These are phyloP conservation scores for Entomortierella lignicola DNA, from an alignment of 192 early-diverging fungal species.

Conservation along the genomic window DNA sequence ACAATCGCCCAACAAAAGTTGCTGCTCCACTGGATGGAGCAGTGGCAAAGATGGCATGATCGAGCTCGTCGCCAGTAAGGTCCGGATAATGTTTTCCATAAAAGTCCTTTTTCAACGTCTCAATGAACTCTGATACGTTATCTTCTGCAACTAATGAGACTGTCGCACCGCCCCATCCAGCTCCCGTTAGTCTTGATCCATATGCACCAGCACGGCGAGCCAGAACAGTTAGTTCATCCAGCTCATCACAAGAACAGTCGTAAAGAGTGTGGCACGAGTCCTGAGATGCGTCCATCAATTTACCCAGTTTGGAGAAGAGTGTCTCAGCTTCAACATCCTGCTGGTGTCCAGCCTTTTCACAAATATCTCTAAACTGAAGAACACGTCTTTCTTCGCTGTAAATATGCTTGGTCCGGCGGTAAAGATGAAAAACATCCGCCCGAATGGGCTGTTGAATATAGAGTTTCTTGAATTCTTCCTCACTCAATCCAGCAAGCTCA, in stretches of 20 bases:
- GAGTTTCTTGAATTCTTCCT: conserved; percentile 60
- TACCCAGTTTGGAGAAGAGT: conserved; percentile 70
- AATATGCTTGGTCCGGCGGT: conserved; percentile 86
- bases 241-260: conserved; percentile 86
- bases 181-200: conserved; percentile 91
- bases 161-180: conserved; percentile 85
- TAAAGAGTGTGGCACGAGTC: conserved; percentile 82
- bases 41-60: conserved; percentile 64
- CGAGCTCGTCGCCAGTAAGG: conserved; percentile 58
- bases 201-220: conserved; percentile 75
- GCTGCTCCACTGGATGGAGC: conserved; percentile 63
- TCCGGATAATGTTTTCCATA: conserved; percentile 68
- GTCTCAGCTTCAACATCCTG: conserved; percentile 42
- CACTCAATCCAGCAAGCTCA: conserved; percentile 46
- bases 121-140: conserved; percentile 70
- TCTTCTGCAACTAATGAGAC: conserved; percentile 57
- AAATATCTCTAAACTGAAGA: conserved; percentile 73
- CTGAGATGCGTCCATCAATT: conserved; percentile 92
- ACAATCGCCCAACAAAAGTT: conserved; percentile 53
- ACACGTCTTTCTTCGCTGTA: conserved; percentile 85
- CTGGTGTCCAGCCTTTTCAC: conserved; percentile 49
- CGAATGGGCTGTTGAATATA: conserved; percentile 64
- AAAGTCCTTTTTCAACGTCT: conserved; percentile 71
- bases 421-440: conserved; percentile 76
- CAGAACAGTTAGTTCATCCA: conserved; percentile 80